Base-by-base conservation (phyloP, 2,329 filamentous ascomycete genomes). In the Escovopsis sp. region DNA sequence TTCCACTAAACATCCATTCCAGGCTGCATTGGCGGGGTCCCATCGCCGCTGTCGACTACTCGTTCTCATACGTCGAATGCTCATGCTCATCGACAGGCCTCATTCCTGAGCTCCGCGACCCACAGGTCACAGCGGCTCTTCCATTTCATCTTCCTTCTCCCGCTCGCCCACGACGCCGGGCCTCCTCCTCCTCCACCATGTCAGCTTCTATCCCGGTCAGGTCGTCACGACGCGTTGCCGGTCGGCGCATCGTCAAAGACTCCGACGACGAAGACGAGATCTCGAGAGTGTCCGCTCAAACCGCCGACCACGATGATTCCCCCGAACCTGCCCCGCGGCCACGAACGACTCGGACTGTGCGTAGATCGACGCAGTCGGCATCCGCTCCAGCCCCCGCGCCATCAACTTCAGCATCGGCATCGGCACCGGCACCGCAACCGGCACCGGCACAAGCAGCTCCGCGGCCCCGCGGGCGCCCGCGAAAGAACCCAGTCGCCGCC, bases 221-320 rank as follows among this genome's bases (percentile, higher is more conserved):
- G 43, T 56, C 61, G 40, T 55, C 61, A 42, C 54, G 63, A 54
- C 62, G 62, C 56, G 59, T 65, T 45, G 67, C 69, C 33, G 61
- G 82, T 41, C 75, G 85, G 56, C 78, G 81, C 53, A 82, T 79
- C 52, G 72, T 93, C 39, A 67, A 88, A 46, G 86, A 93, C 50
- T 86, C 80, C 8, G 85, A 89, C 36, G 85, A 93, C 45, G 83
- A 86, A 44, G 77, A 82, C 49, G 68, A 76, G 43, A 62, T 70
- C 34, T 67, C 74, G 52, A 67, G 72, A 48, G 69, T 75, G 54
- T 70, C 74, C 41, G 65, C 58, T 36, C 59, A 51, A 37, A 59
- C 75, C 12, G 72, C 81, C 26, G 75, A 82, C 4, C 82, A 84
- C 49, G 82, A 88, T 40, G 85, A 94, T 40, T 91, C 87, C 54